Evolutionary conservation across 345 rosid genomes (phyloP).

Genomic region (Acer yangbiense): DNA sequence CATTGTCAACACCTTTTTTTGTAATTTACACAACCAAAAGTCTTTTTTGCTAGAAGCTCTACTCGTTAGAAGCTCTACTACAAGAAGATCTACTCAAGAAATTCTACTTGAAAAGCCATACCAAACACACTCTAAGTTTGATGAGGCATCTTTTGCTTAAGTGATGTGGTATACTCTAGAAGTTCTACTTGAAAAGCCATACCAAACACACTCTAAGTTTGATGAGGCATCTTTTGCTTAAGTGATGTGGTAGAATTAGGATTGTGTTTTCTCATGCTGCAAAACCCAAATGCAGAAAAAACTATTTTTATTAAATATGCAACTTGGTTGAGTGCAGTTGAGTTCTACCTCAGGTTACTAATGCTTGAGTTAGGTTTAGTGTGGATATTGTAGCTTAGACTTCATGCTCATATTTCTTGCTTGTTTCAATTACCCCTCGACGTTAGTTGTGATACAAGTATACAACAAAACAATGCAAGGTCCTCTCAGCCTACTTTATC

Average conservation of each 20-base stretch:
- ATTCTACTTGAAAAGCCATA: no score
- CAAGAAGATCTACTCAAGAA: no score
- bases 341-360: background rate
- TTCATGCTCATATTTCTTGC: background rate
- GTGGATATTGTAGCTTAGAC: background rate
- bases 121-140: background rate
- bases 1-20: no score
- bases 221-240: background rate
- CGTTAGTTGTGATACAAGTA: background rate
- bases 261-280: background rate
- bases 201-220: background rate
- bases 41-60: no score
- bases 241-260: background rate
- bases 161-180: background rate
- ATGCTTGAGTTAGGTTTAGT: constrained; percentile 6
- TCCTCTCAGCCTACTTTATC: background rate
- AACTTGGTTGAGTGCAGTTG: no score
- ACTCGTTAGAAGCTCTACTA: no score
- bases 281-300: background rate
- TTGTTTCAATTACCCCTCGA: background rate
- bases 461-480: background rate
- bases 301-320: background rate
- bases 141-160: background rate
- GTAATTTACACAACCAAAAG: no score
- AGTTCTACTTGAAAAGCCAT: no score